These are phyloP conservation scores for Suhomyces bolitotheri DNA, from an alignment of 1,139 yeast species.

Conservation along the genomic window DNA sequence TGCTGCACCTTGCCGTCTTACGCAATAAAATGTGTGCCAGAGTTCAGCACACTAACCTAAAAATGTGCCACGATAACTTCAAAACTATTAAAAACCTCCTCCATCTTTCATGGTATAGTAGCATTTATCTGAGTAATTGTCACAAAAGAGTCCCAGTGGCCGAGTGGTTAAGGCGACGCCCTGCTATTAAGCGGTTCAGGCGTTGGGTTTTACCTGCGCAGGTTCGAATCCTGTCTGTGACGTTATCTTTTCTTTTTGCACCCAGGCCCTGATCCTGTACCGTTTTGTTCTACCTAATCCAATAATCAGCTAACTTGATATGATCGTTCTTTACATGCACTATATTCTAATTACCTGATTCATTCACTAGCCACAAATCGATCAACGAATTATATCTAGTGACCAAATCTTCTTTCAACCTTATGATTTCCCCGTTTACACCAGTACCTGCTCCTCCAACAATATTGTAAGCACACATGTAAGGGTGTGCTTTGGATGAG, in stretches of 20 bases:
- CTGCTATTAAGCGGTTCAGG: constrained; percentile 24
- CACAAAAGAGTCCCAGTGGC: constrained; percentile 20
- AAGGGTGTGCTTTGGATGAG: constrained; percentile 21
- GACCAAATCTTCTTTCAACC: constrained; percentile 3
- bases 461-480: constrained; percentile 40
- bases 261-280: not conserved
- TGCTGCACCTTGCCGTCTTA: too few species aligned
- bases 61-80: too few species aligned
- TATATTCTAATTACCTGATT: too few species aligned
- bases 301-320: too few species aligned
- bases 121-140: too few species aligned
- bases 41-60: too few species aligned
- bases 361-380: constrained; percentile 13
- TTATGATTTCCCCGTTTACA: constrained; percentile 11
- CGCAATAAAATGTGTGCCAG: too few species aligned
- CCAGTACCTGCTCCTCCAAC: constrained; percentile 25
- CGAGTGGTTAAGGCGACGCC: constrained; percentile 26
- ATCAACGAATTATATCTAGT: constrained; percentile 13
- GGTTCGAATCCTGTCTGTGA: constrained; percentile 68
- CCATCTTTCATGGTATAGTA: too few species aligned
- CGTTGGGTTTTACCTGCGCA: constrained; percentile 59
- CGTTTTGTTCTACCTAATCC: not conserved
- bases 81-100: too few species aligned
- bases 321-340: too few species aligned
- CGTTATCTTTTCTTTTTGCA: constrained; percentile 28